Base-by-base conservation (phyloP, 2,329 filamentous ascomycete genomes). In the Capronia coronata region DNA sequence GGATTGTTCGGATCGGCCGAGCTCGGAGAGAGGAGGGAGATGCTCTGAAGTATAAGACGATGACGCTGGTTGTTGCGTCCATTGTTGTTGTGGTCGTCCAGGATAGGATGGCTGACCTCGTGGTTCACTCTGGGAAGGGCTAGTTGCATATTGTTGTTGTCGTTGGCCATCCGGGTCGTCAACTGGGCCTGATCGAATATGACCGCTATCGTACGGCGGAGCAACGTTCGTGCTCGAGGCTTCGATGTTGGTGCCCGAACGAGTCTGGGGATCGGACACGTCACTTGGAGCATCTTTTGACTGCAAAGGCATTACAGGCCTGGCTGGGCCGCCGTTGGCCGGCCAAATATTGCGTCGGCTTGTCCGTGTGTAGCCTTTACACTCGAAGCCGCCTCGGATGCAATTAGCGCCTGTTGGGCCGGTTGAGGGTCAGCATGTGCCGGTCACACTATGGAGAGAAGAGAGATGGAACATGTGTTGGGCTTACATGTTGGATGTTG, bases 401-500 rank as follows among this genome's bases (percentile, higher is more conserved):
- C 93, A 98, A 63, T 98, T 97, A 65, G 84, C 86, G 70, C 86
- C 86, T 91, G 55, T 30, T 41, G 23, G 44, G 14, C 44, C 44
- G 41, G 51, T 53, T 23, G 47, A 39, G 22, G n/a, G 22, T 35
- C 30, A 40, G 21, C 25, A 22, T 29, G 22, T 13, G 2, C 29
- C 46, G 49, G 52, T 43, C 10, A 48, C 43, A 49, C 3, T 32
- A 3, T 32, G 29, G 23, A 6, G 29, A 32, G 29, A 3, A 32
- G 29, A 47, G 38, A 19, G 44, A 47, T 43, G 43, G 14, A 48
- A 48, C 6, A 52, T 40, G 25, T 39, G 41, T 38, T 46, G 46
- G 25, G 67, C 86, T 75, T 75, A 94, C 93, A 97, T 67, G 88
- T 82, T 21, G 93, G 93, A 67, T 94, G 94, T 46, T 79, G 79